Evolutionary conservation across 129 eudicot species (phyloP), one percentile per base, ranked within the genome.

Genomic region (Arctium minus): DNA sequence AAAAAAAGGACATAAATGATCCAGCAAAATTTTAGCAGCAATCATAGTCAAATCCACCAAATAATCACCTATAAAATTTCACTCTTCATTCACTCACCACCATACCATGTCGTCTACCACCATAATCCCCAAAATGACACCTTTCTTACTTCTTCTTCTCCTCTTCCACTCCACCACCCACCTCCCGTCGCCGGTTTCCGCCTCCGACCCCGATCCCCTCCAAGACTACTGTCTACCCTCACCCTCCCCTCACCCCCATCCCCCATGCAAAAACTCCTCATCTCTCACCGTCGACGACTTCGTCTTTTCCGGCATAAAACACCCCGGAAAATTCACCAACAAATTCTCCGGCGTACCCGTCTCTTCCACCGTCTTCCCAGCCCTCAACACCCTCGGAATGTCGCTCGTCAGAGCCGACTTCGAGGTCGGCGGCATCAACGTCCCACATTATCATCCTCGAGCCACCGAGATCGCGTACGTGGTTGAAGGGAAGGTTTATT

Each of bases 361-460:
- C 5, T 75, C 87, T 9, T 72, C 93, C 65, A 76, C 67, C 15
- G 92, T 80, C 1, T 94, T 94, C 53, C 98, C 98, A 0, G 98
- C 96, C 6, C 76, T 94, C 0, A 92, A 94, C 96, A 92, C 95
- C 4, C 87, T 90, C 22, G 98, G 98, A 60, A 88, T 92, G 92
- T 92, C 98, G 8, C 82, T 94, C 0, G 98, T 94, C 3, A 85
- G 98, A 1, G 98, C 98, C n/a, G 98, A 94, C 60, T 92, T 94
- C 7, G 94, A 88, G 18, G 79, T 70, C 1, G 97, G 92, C 8
- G 97, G 93, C 8, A 78, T 92, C 2, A 94, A 94, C 18, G 92
- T 82, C 44, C 98, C 98, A 0, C 98, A 94, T 82, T 88, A 82
- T 78, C 98, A 94, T 73, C 97, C 97, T 18, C 84, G 98, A 76